Percentiles rank a stretch among this genome's conserved stretches.
These are phyloP conservation scores for Barnettozyma sucrosica DNA, from an alignment of 805 yeast genomes.

Conservation along the genomic window DNA sequence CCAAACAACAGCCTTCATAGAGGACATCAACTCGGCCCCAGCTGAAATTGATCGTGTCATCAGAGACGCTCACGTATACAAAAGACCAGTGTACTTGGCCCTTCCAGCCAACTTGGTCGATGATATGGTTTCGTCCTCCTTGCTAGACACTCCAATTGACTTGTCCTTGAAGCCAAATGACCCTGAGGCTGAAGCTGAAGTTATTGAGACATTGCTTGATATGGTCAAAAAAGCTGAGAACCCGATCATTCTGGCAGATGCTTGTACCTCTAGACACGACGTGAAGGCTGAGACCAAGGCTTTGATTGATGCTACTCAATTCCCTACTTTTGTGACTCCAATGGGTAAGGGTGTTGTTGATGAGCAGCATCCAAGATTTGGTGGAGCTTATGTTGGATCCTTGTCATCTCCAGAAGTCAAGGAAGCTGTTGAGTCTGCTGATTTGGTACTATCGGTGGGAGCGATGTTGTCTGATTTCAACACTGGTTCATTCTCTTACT, in stretches of 20 bases:
- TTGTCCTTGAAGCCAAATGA: constrained; percentile 53
- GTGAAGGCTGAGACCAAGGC: constrained; percentile 57
- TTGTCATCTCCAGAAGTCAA: constrained; percentile 68
- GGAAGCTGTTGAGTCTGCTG: constrained; percentile 67
- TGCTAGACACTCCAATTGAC: constrained; percentile 62
- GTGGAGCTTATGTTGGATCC: constrained; percentile 85
- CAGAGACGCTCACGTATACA: constrained; percentile 61
- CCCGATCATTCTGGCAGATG: constrained; percentile 79
- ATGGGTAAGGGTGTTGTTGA: constrained; percentile 83
- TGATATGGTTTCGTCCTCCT: constrained; percentile 47
- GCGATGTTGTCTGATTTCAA: constrained; percentile 83
- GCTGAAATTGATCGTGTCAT: constrained; percentile 68
- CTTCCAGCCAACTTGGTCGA: constrained; percentile 79
- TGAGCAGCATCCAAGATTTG: constrained; percentile 67
- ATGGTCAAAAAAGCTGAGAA: constrained; percentile 53
- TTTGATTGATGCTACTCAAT: constrained; percentile 62
- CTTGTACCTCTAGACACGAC: constrained; percentile 77
- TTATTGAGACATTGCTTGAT: constrained; percentile 44
- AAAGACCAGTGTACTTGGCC: constrained; percentile 80
- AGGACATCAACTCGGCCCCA: constrained; percentile 62
- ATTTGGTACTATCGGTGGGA: constrained; percentile 73
- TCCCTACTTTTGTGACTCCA: constrained; percentile 82
- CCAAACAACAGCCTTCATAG: constrained; percentile 57
- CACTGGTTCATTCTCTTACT: constrained; percentile 81
- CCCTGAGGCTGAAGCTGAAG: constrained; percentile 57